Percentiles rank a stretch among this genome's conserved stretches.
Evolutionary conservation across 257 asterid species (phyloP).

Genomic region (Solanum virginianum): DNA sequence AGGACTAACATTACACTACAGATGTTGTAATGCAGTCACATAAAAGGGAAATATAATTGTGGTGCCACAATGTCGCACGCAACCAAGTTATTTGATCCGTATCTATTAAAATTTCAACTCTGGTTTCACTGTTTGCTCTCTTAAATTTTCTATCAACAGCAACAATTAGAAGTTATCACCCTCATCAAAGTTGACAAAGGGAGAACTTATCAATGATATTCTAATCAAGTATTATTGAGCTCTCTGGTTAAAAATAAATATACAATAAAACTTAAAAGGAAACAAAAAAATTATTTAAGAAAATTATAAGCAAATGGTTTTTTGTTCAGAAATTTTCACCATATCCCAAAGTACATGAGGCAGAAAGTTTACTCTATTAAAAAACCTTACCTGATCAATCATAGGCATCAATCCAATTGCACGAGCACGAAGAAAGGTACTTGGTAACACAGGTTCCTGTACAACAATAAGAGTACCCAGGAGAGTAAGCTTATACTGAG

Average conservation of each 20-base stretch:
- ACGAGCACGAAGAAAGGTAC: constrained; percentile 85
- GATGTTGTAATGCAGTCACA: not conserved
- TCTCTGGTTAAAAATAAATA: not conserved
- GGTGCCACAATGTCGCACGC: not conserved
- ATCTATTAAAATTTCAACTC: not conserved
- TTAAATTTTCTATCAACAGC: not conserved
- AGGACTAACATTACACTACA: not conserved
- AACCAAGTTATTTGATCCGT: not conserved
- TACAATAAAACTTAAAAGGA: not conserved
- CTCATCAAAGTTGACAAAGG: not conserved
- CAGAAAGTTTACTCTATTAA: not conserved
- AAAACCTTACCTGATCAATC: constrained; percentile 74
- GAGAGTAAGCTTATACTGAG: not conserved
- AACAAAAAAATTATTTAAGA: not conserved
- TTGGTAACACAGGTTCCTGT: constrained; percentile 85
- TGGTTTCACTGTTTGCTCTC: not conserved
- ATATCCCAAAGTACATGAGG: not conserved
- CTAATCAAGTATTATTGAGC: not conserved
- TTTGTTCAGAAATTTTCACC: not conserved
- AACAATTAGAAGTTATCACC: not conserved
- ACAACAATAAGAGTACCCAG: not conserved
- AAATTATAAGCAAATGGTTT: not conserved
- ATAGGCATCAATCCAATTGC: constrained; percentile 97
- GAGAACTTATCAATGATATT: not conserved
- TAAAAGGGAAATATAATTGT: not conserved